phyloP scores from a whole-genome alignment of 257 asterid genomes.

The Nicotiana benthamiana region DNA sequence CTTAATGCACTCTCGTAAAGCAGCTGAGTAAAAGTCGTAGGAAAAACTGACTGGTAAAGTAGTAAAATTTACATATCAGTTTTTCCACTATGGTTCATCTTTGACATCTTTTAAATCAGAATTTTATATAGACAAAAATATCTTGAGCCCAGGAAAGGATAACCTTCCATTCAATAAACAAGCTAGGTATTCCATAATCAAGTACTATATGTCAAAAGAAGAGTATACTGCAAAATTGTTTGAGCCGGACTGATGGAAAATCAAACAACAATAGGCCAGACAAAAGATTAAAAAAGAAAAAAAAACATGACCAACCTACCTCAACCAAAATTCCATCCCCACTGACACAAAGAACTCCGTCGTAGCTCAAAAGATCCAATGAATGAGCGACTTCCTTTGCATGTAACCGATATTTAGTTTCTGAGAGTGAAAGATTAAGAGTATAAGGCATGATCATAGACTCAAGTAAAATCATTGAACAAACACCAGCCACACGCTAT shows the following conservation, averaged over 20 bases:
- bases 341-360: slow-evolving; percentile 88
- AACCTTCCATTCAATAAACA: not conserved
- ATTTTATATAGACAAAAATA: not conserved
- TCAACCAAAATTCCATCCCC: slow-evolving; percentile 95
- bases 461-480: not conserved
- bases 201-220: not conserved
- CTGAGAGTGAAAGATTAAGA: slow-evolving; percentile 30
- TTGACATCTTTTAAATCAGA: not conserved
- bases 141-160: not conserved
- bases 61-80: not conserved
- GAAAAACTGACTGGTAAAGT: not conserved
- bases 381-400: slow-evolving; percentile 74
- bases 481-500: not conserved
- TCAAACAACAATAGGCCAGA: not conserved
- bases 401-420: slow-evolving; percentile 65
- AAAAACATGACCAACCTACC: slow-evolving; percentile 38
- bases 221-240: not conserved
- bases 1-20: not conserved
- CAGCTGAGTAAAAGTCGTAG: not conserved
- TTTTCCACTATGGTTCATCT: not conserved
- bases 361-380: slow-evolving; percentile 57
- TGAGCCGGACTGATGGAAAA: not conserved
- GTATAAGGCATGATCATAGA: slow-evolving; percentile 4
- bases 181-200: not conserved
- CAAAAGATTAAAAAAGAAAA: not conserved